A percentile compares a stretch with the other conserved stretches of the same genome.
These are phyloP conservation scores for Labyrinthula sp. DNA, from an alignment of 352 stramenopile genomes.

Conservation along the genomic window DNA sequence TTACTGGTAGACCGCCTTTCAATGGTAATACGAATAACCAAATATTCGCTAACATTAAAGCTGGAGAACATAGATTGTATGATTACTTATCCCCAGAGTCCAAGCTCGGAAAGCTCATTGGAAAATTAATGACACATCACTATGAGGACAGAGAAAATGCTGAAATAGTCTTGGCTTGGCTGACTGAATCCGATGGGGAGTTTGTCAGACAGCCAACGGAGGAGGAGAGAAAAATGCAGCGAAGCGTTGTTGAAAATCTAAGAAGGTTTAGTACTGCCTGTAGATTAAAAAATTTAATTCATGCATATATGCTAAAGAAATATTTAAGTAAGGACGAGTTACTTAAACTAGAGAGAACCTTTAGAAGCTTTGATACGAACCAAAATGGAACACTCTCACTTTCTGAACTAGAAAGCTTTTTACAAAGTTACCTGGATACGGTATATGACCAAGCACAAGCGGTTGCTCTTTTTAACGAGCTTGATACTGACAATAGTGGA, in stretches of 20 bases:
- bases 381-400: constrained; percentile 15
- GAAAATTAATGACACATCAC: constrained; percentile 43
- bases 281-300: no score
- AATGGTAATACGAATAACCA: constrained; percentile 62
- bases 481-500: constrained; percentile 21
- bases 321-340: no score
- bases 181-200: no score
- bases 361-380: constrained; percentile 24
- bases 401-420: constrained; percentile 11
- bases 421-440: constrained; percentile 6
- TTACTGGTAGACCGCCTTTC: constrained; percentile 67
- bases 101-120: constrained; percentile 48
- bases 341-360: no score
- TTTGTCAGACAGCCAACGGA: no score
- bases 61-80: constrained; percentile 36
- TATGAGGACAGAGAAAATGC: constrained; percentile 45
- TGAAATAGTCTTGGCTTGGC: constrained; percentile 50
- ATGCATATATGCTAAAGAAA: no score
- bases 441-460: constrained; percentile 4
- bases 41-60: constrained; percentile 41
- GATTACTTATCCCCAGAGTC: constrained; percentile 32
- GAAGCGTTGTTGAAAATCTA: no score
- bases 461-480: constrained; percentile 1
- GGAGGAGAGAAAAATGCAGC: no score
- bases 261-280: no score